phyloP scores from a whole-genome alignment of 2,329 filamentous ascomycete genomes.

The Curvularia hawaiiensis region DNA sequence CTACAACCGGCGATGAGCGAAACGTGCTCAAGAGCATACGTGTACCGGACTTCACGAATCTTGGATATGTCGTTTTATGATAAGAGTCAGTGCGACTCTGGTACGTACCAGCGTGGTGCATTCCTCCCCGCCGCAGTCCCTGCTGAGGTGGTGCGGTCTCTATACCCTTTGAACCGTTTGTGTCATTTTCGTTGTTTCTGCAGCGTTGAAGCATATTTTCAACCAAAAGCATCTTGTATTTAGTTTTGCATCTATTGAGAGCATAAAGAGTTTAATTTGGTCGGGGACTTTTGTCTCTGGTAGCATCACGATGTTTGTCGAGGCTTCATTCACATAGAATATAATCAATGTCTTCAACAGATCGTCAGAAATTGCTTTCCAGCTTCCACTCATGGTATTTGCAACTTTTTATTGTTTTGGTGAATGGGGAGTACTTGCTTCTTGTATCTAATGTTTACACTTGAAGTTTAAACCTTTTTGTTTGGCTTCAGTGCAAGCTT shows the following conservation, averaged over 20 bases:
- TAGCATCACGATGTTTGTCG: neutral
- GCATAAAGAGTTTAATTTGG: neutral
- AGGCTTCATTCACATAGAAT: neutral
- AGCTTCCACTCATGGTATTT: neutral
- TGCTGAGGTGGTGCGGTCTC: neutral
- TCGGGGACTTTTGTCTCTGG: neutral
- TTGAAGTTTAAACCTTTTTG: too few species aligned
- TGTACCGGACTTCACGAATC: neutral
- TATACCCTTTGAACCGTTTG: neutral
- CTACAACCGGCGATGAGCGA: conserved; percentile 48
- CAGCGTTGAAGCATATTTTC: neutral
- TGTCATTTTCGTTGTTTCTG: neutral
- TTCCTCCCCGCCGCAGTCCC: neutral
- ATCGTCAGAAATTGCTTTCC: neutral
- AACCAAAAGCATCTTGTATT: neutral
- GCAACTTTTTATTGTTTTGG: neutral
- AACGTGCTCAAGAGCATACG: neutral
- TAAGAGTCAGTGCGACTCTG: neutral
- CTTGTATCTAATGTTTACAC: too few species aligned
- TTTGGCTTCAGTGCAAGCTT: neutral
- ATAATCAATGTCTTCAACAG: neutral
- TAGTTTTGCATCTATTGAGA: neutral
- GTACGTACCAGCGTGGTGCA: neutral
- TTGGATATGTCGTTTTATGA: neutral
- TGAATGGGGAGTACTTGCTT: too few species aligned